Base-by-base conservation (phyloP, 2,329 filamentous ascomycete genomes). In the Xylogone sp. region DNA sequence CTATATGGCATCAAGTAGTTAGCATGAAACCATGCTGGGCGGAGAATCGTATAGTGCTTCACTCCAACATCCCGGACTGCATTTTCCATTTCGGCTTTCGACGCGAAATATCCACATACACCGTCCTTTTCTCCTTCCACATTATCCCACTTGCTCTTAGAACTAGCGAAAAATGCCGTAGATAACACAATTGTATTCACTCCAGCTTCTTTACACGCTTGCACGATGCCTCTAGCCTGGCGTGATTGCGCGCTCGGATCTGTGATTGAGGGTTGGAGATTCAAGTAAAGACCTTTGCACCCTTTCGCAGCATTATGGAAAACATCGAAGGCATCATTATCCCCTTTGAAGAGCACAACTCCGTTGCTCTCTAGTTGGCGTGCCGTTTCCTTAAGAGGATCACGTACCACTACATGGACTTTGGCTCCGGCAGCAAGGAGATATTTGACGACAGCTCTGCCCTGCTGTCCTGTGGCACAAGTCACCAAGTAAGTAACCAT, bases 271-370 rank as follows among this genome's bases (percentile, higher is more conserved):
- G 54, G 52, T 8, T 52, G 53, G 2, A 50, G 45, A 42, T 53
- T 56, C 12, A 58, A 45, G 49, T 53, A 58, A 13, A 56, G 22
- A 18, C 50, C 56, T 3, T 57, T 57, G 47, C 68, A 70, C 27
- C 68, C 69, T 21, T 64, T 55, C 0, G 68, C 67, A 2, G 69
- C 69, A 29, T 43, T 31, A 24, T 57, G 58, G 21, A 72, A 55
- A 0, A 57, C 63, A 0, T 69, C 64, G n/a, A 60, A 57, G 18
- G 69, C 61, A 6, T 53, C 57, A 55, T 63, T 70, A 12, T 70
- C 65, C 8, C 69, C 69, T 46, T 71, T 54, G 53, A 71, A 71
- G 19, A 72, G 8, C 0, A 63, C 69, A 34, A 71, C 59, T 3
- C 56, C 56, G 0, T 60, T 56, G 7, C 54, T 20, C 2, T 63